Evolutionary conservation across 768 basidiomycete genomes (phyloP).

Genomic region (Tulasnella sp.): DNA sequence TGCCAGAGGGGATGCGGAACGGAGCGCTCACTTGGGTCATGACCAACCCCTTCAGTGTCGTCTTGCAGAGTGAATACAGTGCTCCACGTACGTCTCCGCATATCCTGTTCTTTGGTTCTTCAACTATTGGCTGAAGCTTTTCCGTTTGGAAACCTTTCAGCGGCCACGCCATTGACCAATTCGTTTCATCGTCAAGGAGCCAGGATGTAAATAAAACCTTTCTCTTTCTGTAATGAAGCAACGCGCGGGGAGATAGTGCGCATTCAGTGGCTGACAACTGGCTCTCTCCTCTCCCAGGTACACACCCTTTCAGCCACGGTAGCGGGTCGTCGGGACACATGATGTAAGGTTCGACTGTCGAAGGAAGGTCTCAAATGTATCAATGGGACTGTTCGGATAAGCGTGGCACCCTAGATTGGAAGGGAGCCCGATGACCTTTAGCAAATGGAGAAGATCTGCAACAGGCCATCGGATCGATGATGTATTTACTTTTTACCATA

Average conservation of each 20-base stretch:
- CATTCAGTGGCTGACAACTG: slow-evolving; percentile 4
- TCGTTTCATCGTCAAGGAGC: slow-evolving; percentile 15
- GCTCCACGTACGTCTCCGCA: slow-evolving; percentile 55
- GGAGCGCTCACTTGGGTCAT: slow-evolving; percentile 58
- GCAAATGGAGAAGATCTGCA: too few species aligned
- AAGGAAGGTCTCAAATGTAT: too few species aligned
- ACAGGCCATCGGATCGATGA: too few species aligned
- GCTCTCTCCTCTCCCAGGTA: slow-evolving; percentile 3
- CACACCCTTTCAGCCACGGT: slow-evolving; percentile 14
- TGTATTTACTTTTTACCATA: too few species aligned
- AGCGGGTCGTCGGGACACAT: background rate
- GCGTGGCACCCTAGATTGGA: too few species aligned
- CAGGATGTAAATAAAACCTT: slow-evolving; percentile 13
- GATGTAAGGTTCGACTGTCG: too few species aligned
- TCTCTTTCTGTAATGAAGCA: background rate
- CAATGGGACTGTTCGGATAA: too few species aligned
- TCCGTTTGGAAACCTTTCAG: slow-evolving; percentile 4
- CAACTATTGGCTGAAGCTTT: background rate
- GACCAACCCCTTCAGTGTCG: slow-evolving; percentile 70
- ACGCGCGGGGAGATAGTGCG: background rate
- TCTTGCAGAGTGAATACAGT: slow-evolving; percentile 59
- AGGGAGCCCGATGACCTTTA: too few species aligned
- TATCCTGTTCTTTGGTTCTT: slow-evolving; percentile 16
- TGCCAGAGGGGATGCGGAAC: slow-evolving; percentile 47
- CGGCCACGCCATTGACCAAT: slow-evolving; percentile 11